A percentile compares a stretch with the other conserved stretches of the same genome.
These are phyloP conservation scores for Graphilbum sp. DNA, from an alignment of 2,329 filamentous ascomycete species.

Conservation along the genomic window DNA sequence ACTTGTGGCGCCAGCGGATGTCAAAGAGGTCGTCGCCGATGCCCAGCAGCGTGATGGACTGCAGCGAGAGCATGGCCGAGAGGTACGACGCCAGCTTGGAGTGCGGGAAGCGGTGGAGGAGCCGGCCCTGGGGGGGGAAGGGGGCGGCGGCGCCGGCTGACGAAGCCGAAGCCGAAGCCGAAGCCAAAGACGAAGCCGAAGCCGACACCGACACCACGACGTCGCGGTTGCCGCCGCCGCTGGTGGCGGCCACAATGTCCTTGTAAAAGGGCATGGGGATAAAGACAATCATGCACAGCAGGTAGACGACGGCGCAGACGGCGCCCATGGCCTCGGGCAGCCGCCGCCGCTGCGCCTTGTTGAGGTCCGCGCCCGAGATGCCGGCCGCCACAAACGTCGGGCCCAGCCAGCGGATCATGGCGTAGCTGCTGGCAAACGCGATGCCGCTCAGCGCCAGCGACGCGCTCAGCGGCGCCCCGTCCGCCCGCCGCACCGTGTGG, in stretches of 20 bases:
- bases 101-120: neutral
- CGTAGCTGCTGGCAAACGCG: conserved; percentile 67
- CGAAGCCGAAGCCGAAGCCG: neutral
- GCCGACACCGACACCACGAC: conserved; percentile 71
- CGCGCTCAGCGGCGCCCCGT: conserved; percentile 78
- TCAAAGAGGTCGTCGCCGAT: conserved; percentile 95
- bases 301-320: conserved; percentile 80
- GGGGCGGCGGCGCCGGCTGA: neutral
- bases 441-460: conserved; percentile 75
- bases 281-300: conserved; percentile 77
- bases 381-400: conserved; percentile 77
- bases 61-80: conserved; percentile 82
- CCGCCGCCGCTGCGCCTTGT: conserved; percentile 51
- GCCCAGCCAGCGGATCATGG: conserved; percentile 86
- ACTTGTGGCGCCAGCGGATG: conserved; percentile 97
- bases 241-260: conserved; percentile 89
- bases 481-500: conserved; percentile 70
- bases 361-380: conserved; percentile 77
- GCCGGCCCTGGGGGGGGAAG: conserved; percentile 1
- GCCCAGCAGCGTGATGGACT: conserved; percentile 78
- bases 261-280: conserved; percentile 97
- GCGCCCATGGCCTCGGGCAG: conserved; percentile 95
- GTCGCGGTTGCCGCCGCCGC: conserved; percentile 82
- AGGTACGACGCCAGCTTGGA: conserved; percentile 78
- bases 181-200: conserved; percentile 71